Conservation (phyloP, 2,329 filamentous ascomycete species). For the Aspergillus pseudoterreus region DNA sequence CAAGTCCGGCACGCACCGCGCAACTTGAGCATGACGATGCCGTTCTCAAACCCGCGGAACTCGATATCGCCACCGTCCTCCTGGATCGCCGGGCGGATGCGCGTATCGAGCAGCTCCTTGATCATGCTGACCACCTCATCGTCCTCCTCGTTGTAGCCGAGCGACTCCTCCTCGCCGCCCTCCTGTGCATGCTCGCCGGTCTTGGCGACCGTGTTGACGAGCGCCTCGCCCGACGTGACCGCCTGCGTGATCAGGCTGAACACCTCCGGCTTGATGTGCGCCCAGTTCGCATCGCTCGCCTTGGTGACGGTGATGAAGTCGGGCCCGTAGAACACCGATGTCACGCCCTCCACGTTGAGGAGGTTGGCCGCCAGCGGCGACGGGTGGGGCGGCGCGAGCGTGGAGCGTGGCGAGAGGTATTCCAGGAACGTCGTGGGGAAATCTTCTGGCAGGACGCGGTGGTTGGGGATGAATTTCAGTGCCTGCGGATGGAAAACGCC, state of each 20-base stretch:
- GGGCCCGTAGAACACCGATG: conserved; percentile 84
- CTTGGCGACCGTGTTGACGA: conserved; percentile 69
- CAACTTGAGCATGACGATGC: conserved; percentile 80
- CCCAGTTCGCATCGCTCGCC: conserved; percentile 82
- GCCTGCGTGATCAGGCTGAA: conserved; percentile 94
- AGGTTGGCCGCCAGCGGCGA: conserved; percentile 87
- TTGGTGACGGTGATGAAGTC: conserved; percentile 99
- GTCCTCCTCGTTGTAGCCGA: conserved; percentile 85
- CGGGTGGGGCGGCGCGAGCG: conserved; percentile 81
- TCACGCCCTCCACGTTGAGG: conserved; percentile 92
- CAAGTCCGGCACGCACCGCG: conserved; percentile 92
- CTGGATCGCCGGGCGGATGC: conserved; percentile 92
- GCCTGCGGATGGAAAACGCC: conserved; percentile 40
- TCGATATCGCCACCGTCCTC: conserved; percentile 98
- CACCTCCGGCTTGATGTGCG: conserved; percentile 89
- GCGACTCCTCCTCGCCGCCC: conserved; percentile 59
- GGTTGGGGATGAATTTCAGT: conserved; percentile 92
- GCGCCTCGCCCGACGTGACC: conserved; percentile 74
- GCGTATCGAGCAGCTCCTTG: conserved; percentile 92
- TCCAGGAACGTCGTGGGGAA: conserved; percentile 79
- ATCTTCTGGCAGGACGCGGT: conserved; percentile 72
- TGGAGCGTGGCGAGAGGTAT: conserved; percentile 84
- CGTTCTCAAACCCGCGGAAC: conserved; percentile 82
- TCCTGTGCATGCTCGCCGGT: conserved; percentile 52
- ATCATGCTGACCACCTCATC: conserved; percentile 97